Evolutionary conservation across 768 basidiomycete genomes (phyloP), one percentile per base, ranked within the genome.

Genomic region (Auriscalpium vulgare): DNA sequence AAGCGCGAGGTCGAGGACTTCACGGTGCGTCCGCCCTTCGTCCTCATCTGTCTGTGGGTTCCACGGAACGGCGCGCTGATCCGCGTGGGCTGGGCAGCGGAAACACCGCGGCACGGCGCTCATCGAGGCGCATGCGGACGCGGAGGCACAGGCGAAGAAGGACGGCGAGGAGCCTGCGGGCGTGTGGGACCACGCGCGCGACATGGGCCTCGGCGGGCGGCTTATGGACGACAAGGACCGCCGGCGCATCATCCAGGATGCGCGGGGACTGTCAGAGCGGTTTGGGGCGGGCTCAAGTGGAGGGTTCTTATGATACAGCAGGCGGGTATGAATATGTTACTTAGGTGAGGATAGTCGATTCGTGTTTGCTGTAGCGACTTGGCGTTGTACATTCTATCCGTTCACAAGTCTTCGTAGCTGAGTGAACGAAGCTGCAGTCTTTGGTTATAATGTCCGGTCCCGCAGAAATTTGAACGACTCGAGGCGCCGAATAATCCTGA

Each of bases 181-280:
- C 0, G 91, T 97, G 29, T 98, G 95, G 95, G 95, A 99, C 63
- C 92, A 91, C 64, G 75, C 83, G 37, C 77, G 93, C 34, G 92
- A 95, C 69, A 97, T 99, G 94, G 80, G 79, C 2, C 63, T 95
- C 4, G 85, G 85, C 1, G 95, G 95, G 13, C 75, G 90, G 50
- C 74, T 97, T 35, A 88, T 99, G 90, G 93, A 91, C 64, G 95
- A 97, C 57, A 78, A 75, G 47, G 85, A 89, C 66, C 78, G 95
- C 59, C 77, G 80, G 54, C 84, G 83, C 65, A 76, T 91, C 68
- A 76, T 98, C 64, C 80, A 77, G 55, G 94, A 97, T 60, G 87
- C 93, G 10, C 83, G 81, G 59, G 83, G 85, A 7, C 74, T 97
- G 14, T 84, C 87, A 36, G 90, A 91, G 65, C 75, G 92, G 53